Percentiles rank a stretch among this genome's conserved stretches.
phyloP scores from a whole-genome alignment of 2,329 filamentous ascomycete genomes.

The Tolypocladium capitatum region DNA sequence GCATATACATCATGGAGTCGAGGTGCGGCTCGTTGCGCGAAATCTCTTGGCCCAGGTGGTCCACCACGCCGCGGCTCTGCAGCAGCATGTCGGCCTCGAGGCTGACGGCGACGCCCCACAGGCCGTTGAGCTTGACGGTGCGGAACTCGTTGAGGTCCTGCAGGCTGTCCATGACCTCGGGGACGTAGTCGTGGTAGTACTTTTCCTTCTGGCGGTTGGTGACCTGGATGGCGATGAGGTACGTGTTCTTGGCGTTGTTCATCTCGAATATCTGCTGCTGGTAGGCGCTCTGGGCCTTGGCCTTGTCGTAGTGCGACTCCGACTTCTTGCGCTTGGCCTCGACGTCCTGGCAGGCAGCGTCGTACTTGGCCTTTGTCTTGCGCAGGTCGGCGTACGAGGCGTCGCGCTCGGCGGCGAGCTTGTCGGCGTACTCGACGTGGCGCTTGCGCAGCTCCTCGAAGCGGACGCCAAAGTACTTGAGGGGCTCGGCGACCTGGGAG shows the following conservation, averaged over 20 bases:
- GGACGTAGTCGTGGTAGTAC: conserved; percentile 94
- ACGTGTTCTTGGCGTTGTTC: conserved; percentile 98
- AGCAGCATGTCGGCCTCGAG: conserved; percentile 71
- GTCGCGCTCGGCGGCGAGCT: conserved; percentile 82
- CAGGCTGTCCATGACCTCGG: conserved; percentile 81
- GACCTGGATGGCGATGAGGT: conserved; percentile 88
- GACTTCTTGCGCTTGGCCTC: conserved; percentile 91
- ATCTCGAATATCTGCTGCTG: conserved; percentile 88
- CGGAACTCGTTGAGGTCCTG: conserved; percentile 90
- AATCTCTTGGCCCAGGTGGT: conserved; percentile 67
- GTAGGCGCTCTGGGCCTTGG: conserved; percentile 81
- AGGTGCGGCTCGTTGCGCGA: conserved; percentile 75
- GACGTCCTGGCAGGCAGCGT: conserved; percentile 83
- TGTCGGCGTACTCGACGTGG: conserved; percentile 77
- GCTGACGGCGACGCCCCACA: conserved; percentile 71
- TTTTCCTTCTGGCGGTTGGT: conserved; percentile 96
- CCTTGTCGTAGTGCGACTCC: conserved; percentile 86
- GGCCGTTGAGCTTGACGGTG: conserved; percentile 65
- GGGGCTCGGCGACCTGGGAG: conserved; percentile 69
- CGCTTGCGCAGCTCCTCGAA: conserved; percentile 91
- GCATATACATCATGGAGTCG: conserved; percentile 96
- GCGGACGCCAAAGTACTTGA: conserved; percentile 58
- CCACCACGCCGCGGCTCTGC: conserved; percentile 58
- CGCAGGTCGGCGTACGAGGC: conserved; percentile 69
- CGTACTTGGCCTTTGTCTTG: conserved; percentile 89